Evolutionary conservation across 805 yeast genomes (phyloP).

Genomic region (Metschnikowia lunata): DNA sequence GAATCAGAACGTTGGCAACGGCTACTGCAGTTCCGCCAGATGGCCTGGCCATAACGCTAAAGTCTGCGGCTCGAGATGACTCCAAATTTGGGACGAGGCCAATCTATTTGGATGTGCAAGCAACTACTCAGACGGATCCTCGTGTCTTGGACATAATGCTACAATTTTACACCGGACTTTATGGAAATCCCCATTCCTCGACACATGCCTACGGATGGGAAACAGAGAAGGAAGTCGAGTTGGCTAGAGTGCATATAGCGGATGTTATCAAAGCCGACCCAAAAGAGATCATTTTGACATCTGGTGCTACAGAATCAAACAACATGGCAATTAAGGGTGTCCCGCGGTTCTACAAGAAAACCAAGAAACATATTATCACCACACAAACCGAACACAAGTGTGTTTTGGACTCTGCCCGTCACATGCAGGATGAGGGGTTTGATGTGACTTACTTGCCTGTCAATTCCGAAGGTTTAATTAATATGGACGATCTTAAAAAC

Average conservation of each 20-base stretch:
- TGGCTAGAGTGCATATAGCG: conserved; percentile 80
- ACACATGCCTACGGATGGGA: conserved; percentile 99
- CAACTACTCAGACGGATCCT: conserved; percentile 98
- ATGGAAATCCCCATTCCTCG: conserved; percentile 96
- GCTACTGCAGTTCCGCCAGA: conserved; percentile 34
- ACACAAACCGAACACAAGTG: conserved; percentile 98
- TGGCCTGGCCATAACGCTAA: conserved; percentile 44
- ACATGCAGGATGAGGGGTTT: conserved; percentile 93
- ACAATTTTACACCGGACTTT: conserved; percentile 81
- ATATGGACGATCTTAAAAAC: conserved; percentile 69
- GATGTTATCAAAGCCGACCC: conserved; percentile 86
- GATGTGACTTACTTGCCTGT: conserved; percentile 94
- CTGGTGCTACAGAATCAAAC: conserved; percentile 97
- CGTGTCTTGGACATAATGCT: conserved; percentile 88
- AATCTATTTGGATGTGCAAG: conserved; percentile 94
- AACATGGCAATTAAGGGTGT: conserved; percentile 95
- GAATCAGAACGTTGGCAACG: conserved; percentile 6
- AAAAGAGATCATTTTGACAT: conserved; percentile 92
- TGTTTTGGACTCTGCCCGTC: conserved; percentile 94
- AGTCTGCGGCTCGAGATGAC: conserved; percentile 43
- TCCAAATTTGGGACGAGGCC: conserved; percentile 70
- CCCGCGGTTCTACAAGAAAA: conserved; percentile 83
- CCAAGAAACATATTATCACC: conserved; percentile 91
- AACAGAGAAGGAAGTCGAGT: conserved; percentile 86
- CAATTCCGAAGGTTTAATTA: conserved; percentile 70